phyloP scores from a whole-genome alignment of 2,329 filamentous ascomycete species.

The Stagonosporopsis chrysanthemi region DNA sequence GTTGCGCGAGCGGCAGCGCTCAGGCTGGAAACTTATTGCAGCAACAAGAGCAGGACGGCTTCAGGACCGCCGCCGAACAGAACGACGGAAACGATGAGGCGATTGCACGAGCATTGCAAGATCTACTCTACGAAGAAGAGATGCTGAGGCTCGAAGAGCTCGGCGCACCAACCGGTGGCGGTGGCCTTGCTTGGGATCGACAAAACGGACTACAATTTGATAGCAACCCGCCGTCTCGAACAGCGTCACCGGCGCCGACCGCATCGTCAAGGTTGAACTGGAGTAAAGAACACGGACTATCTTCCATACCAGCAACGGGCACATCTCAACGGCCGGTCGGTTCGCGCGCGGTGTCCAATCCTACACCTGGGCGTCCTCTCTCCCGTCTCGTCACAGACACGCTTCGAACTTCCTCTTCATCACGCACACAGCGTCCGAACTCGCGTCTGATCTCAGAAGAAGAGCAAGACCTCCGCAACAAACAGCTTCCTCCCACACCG shows the following conservation, averaged over 20 bases:
- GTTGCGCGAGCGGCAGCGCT: conserved; percentile 77
- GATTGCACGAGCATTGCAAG: conserved; percentile 84
- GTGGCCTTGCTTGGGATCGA: conserved; percentile 48
- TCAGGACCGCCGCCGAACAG: conserved; percentile 83
- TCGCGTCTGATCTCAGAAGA: conserved; percentile 40
- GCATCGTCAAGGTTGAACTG: conserved; percentile 29
- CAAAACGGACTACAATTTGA: conserved; percentile 48
- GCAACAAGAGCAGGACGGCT: conserved; percentile 73
- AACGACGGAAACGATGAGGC: conserved; percentile 88
- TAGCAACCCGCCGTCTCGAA: conserved; percentile 54
- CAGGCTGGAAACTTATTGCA: conserved; percentile 71
- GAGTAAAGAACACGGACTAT: conserved; percentile 47
- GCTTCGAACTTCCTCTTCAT: conserved; percentile 19
- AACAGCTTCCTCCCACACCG: conserved; percentile 41
- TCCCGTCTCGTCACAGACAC: conserved; percentile 45
- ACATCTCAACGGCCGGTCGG: conserved; percentile 16
- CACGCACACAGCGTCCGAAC: conserved; percentile 12
- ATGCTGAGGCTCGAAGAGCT: conserved; percentile 58
- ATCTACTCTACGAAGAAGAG: conserved; percentile 83
- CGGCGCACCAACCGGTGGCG: conserved; percentile 49
- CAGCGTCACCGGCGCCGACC: conserved; percentile 55
- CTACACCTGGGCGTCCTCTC: conserved; percentile 38
- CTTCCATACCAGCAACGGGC: conserved; percentile 25
- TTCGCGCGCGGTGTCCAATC: conserved; percentile 23
- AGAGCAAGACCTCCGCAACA: conserved; percentile 37